Conservation (phyloP, 2,329 filamentous ascomycete species). For the Coniochaeta sp. region DNA sequence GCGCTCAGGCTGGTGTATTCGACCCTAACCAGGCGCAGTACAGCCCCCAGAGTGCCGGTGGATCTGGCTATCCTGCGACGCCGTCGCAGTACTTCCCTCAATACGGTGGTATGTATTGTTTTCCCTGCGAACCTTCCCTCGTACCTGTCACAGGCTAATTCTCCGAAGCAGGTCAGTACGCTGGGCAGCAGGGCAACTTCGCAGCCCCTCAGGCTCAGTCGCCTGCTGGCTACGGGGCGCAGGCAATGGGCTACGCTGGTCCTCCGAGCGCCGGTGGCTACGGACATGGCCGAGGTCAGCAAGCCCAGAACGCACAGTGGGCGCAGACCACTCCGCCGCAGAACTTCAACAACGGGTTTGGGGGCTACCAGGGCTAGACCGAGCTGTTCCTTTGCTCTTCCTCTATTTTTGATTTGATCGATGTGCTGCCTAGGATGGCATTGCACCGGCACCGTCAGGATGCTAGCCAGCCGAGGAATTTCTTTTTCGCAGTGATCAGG, state of each 20-base stretch:
- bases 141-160: background rate
- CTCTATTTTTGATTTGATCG: background rate
- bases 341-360: constrained; percentile 56
- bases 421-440: background rate
- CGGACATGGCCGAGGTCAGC: constrained; percentile 72
- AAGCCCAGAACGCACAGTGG: constrained; percentile 51
- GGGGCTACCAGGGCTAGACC: constrained; percentile 54
- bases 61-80: constrained; percentile 67
- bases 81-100: constrained; percentile 85
- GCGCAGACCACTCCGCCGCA: constrained; percentile 42
- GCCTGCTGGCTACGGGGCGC: constrained; percentile 55
- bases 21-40: constrained; percentile 67
- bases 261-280: constrained; percentile 77
- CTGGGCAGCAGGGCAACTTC: constrained; percentile 62
- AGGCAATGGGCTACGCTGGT: constrained; percentile 64
- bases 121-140: background rate
- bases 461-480: background rate
- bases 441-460: no score
- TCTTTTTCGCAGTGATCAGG: no score
- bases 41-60: constrained; percentile 68
- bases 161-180: constrained; percentile 44
- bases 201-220: constrained; percentile 55
- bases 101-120: constrained; percentile 67
- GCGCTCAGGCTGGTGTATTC: constrained; percentile 56
- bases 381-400: background rate